Percentiles rank a stretch among this genome's conserved stretches.
Conservation (phyloP, 306 rosid genomes). For the Vigna radiata region DNA sequence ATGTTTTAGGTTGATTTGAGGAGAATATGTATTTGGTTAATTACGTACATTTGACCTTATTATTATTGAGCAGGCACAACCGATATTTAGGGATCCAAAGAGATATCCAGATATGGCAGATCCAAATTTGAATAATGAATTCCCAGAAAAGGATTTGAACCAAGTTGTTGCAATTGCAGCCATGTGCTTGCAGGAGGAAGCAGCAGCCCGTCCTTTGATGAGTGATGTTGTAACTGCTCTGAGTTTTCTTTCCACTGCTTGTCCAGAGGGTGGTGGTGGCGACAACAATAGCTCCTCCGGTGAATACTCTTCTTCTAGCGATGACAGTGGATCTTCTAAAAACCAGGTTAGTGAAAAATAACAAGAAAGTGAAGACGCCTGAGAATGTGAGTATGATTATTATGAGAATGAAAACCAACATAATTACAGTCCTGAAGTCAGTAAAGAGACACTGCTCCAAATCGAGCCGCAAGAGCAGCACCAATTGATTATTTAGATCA, state of each 20-base stretch:
- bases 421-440: conserved; percentile 42
- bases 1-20: not conserved
- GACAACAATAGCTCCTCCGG: conserved; percentile 15
- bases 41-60: not conserved
- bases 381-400: conserved; percentile 42
- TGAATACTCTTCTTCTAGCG: not conserved
- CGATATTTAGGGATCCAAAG: conserved; percentile 76
- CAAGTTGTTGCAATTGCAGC: conserved; percentile 93
- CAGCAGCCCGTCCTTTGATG: conserved; percentile 86
- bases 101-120: conserved; percentile 81
- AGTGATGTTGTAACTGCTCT: conserved; percentile 81
- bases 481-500: conserved; percentile 48
- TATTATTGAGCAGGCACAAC: conserved; percentile 74
- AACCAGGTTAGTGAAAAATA: conserved; percentile 39
- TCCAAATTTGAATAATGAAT: conserved; percentile 56
- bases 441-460: conserved; percentile 38
- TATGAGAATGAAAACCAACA: conserved; percentile 42
- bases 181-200: conserved; percentile 95
- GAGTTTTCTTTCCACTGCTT: conserved; percentile 67
- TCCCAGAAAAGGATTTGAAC: conserved; percentile 86
- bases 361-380: conserved; percentile 29
- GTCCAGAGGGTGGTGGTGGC: conserved; percentile 23
- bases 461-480: conserved; percentile 49
- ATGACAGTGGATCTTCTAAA: conserved; percentile 16
- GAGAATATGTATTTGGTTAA: not conserved